These are phyloP conservation scores for Dactylellina haptotyla DNA, from an alignment of 2,329 filamentous ascomycete species.

Conservation along the genomic window DNA sequence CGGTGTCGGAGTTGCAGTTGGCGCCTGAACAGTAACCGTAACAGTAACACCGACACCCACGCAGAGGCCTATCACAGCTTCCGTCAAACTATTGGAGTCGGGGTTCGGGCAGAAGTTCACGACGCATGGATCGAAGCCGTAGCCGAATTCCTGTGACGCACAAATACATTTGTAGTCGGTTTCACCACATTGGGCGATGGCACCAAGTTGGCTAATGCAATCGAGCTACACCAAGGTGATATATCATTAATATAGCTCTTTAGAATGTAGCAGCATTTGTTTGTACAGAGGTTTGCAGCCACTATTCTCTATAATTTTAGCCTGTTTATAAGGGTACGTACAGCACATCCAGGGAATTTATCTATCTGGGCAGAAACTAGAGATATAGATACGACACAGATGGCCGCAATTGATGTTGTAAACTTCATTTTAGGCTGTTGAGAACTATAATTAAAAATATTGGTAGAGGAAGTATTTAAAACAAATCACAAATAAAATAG, in stretches of 20 bases:
- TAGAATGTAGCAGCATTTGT: too few species aligned
- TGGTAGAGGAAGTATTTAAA: not conserved
- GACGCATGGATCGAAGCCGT: slow-evolving; percentile 21
- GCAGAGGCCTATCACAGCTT: slow-evolving; percentile 24
- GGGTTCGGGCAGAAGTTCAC: not conserved
- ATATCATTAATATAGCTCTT: not conserved
- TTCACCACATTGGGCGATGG: slow-evolving; percentile 11
- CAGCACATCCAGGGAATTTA: slow-evolving; percentile 24
- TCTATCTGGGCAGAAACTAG: slow-evolving; percentile 30
- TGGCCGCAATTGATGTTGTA: not conserved
- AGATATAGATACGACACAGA: not conserved
- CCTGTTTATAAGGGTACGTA: not conserved
- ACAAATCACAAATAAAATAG: not conserved
- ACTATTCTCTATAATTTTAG: too few species aligned
- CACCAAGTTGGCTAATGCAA: slow-evolving; percentile 24
- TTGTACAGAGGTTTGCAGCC: too few species aligned
- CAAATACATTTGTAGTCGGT: slow-evolving; percentile 27
- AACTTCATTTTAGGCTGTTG: slow-evolving; percentile 12
- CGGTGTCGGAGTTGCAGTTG: slow-evolving; percentile 9
- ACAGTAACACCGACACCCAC: slow-evolving; percentile 3
- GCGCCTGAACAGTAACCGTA: slow-evolving; percentile 26
- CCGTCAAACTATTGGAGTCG: slow-evolving; percentile 8
- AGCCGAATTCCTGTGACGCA: slow-evolving; percentile 20
- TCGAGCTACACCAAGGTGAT: not conserved
- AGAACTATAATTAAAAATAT: slow-evolving; percentile 1